These are phyloP conservation scores for Diaporthe sp. DNA, from an alignment of 2,329 filamentous ascomycete species.

Conservation along the genomic window DNA sequence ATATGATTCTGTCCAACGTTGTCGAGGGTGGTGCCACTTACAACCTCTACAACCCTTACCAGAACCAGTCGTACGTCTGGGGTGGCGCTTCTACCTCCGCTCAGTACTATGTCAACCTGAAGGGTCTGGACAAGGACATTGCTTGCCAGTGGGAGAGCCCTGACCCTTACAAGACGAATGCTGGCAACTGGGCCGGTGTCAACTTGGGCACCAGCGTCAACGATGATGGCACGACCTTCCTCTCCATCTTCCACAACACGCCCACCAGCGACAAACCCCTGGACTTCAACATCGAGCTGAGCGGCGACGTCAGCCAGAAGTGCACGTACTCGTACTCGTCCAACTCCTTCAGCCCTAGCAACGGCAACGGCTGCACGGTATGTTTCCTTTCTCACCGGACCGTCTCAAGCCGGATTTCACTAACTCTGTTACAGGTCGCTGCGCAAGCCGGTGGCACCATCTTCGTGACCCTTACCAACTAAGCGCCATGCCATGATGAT, in stretches of 20 bases:
- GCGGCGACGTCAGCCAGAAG: slow-evolving; percentile 68
- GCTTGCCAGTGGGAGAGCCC: slow-evolving; percentile 81
- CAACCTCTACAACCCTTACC: slow-evolving; percentile 81
- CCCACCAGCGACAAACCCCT: slow-evolving; percentile 79
- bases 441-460: slow-evolving; percentile 31
- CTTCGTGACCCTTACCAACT: slow-evolving; percentile 36
- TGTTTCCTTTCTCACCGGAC: slow-evolving; percentile 54
- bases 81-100: slow-evolving; percentile 81
- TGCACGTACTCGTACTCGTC: slow-evolving; percentile 70
- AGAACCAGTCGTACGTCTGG: slow-evolving; percentile 82
- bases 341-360: slow-evolving; percentile 35
- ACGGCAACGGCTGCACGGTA: slow-evolving; percentile 82
- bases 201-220: slow-evolving; percentile 86
- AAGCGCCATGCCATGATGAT: slow-evolving; percentile 31
- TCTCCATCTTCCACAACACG: slow-evolving; percentile 87
- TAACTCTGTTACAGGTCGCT: slow-evolving; percentile 32
- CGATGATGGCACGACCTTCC: slow-evolving; percentile 74
- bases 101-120: slow-evolving; percentile 97
- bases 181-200: slow-evolving; percentile 89
- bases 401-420: background rate
- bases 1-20: slow-evolving; percentile 83
- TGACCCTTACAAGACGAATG: slow-evolving; percentile 58
- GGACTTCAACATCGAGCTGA: slow-evolving; percentile 84
- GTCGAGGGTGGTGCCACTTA: slow-evolving; percentile 70
- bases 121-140: slow-evolving; percentile 73